Evolutionary conservation across 768 basidiomycete genomes (phyloP).

Genomic region (Serendipita sp.): DNA sequence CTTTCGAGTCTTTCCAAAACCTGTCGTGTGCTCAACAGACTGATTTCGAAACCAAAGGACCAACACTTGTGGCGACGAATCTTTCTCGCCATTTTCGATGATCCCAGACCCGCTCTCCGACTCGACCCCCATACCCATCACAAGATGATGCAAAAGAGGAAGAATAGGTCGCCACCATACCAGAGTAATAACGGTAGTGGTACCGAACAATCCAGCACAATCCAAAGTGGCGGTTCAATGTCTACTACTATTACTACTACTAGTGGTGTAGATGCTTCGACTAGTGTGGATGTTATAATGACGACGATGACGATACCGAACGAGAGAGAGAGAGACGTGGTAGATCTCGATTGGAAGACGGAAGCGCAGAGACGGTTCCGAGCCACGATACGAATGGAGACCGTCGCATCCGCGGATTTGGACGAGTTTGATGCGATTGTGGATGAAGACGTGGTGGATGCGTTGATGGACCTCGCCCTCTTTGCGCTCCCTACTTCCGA

Average conservation of each 20-base stretch:
- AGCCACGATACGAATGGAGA: background rate
- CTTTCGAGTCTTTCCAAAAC: constrained; percentile 44
- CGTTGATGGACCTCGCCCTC: background rate
- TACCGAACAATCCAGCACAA: too few relatives aligned
- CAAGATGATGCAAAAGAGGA: too few relatives aligned
- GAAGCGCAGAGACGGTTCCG: constrained; percentile 1
- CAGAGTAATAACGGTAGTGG: too few relatives aligned
- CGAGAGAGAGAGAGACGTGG: background rate
- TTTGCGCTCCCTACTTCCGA: background rate
- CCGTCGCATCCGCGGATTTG: background rate
- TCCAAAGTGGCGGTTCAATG: too few relatives aligned
- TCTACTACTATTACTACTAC: too few relatives aligned
- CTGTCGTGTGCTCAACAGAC: constrained; percentile 29
- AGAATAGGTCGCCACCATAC: too few relatives aligned
- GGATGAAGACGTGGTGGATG: background rate
- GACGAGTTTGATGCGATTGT: background rate
- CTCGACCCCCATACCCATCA: background rate
- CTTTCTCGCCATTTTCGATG: constrained; percentile 50
- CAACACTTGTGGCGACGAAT: constrained; percentile 54
- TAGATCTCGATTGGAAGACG: background rate
- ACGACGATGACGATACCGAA: too few relatives aligned
- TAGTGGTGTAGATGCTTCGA: too few relatives aligned
- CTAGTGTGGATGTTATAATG: too few relatives aligned
- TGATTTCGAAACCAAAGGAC: constrained; percentile 37
- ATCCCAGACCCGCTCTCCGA: constrained; percentile 27